Evolutionary conservation across 2,329 filamentous ascomycete genomes (phyloP), one percentile per base, ranked within the genome.

Genomic region (Pyricularia grisea): DNA sequence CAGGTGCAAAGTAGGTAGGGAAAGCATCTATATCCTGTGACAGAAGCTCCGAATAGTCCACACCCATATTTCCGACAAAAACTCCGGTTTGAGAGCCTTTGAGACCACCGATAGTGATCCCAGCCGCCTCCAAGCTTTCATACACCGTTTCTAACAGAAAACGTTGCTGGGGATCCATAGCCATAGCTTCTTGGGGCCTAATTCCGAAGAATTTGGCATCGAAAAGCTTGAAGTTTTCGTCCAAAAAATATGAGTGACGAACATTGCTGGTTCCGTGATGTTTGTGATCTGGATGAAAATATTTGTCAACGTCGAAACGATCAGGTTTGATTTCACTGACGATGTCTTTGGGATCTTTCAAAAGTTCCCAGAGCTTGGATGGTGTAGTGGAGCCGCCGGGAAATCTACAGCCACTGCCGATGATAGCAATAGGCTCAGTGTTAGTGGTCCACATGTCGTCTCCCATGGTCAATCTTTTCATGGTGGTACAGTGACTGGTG

Each of bases 71-170:
- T 3, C 83, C 83, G 14, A 84, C 75, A 69, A 83, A 85, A 10
- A 85, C 83, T 12, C 81, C 83, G 28, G 82, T 80, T 66, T 83
- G 78, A 67, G 79, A 78, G 3, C 83, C 83, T 2, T 81, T 77
- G 42, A 84, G 78, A 10, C 74, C 72, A 33, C 83, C 80, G 71
- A 81, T 82, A 17, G 81, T 78, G 20, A 84, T 77, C 7, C 84
- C 84, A 1, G 83, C 83, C 69, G 81, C 83, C 71, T 86, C 84
- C 14, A 86, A 75, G 0, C 83, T 82, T 74, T 86, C 84, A 69
- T 83, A 86, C 0, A 82, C 81, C 69, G 81, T 83, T 72, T 86
- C 84, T 2, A 85, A 77, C 7, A 85, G 77, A 28, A 84, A 76
- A 1, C 84, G 78, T 68, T 86, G 84, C 69, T 86, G 83, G 1